phyloP scores from a whole-genome alignment of 2,329 filamentous ascomycete genomes.

The Ophiostoma piceae region DNA sequence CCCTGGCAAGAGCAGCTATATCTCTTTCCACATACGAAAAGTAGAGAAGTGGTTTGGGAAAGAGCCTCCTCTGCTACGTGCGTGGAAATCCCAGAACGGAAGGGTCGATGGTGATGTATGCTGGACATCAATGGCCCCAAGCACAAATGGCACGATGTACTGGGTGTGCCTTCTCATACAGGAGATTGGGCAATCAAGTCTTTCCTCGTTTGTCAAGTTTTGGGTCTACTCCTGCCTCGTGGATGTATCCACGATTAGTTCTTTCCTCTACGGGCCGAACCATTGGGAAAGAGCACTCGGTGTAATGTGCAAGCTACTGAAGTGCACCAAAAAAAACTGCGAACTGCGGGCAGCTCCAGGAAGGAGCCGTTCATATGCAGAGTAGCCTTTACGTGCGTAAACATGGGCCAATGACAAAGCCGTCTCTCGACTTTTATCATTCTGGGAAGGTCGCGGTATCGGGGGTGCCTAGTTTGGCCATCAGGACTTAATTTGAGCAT shows the following conservation, averaged over 20 bases:
- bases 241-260: neutral
- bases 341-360: too few species aligned
- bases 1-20: neutral
- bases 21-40: neutral
- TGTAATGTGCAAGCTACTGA: too few species aligned
- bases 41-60: neutral
- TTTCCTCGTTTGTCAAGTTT: neutral
- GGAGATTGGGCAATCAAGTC: neutral
- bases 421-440: too few species aligned
- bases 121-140: neutral
- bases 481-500: neutral
- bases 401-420: too few species aligned
- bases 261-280: neutral
- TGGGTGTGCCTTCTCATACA: neutral
- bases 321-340: too few species aligned
- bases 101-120: neutral
- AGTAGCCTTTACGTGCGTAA: too few species aligned
- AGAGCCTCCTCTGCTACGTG: neutral
- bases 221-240: neutral
- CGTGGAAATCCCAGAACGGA: neutral
- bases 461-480: too few species aligned
- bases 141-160: neutral
- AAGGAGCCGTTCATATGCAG: too few species aligned
- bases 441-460: too few species aligned
- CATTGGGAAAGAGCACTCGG: too few species aligned